Conservation (phyloP, 768 basidiomycete genomes). For the Boletus sp. region DNA sequence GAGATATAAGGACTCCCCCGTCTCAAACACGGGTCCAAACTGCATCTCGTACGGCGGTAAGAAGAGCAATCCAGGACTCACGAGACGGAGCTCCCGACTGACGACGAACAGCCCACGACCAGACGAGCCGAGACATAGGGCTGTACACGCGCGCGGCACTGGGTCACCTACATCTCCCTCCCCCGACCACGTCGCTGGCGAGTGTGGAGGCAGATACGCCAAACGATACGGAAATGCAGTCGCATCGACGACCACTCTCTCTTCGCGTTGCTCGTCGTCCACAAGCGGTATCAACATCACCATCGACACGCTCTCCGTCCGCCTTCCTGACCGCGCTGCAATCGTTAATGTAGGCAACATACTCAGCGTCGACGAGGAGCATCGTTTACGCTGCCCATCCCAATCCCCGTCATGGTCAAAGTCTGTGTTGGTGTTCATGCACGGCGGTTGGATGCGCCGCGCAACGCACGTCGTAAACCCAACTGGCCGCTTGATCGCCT, state of each 20-base stretch:
- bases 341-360: constrained; percentile 24
- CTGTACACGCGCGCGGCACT: constrained; percentile 8
- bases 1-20: constrained; percentile 17
- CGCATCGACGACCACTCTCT: neutral
- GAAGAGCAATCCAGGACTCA: constrained; percentile 24
- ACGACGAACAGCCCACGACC: constrained; percentile 30
- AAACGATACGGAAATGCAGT: constrained; percentile 23
- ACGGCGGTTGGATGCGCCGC: neutral
- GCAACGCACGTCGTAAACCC: constrained; percentile 29
- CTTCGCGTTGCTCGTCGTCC: neutral
- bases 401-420: neutral
- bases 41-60: constrained; percentile 32
- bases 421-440: neutral
- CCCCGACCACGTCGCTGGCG: neutral
- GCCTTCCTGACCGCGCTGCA: constrained; percentile 18
- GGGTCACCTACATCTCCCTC: neutral
- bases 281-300: constrained; percentile 26
- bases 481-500: constrained; percentile 21
- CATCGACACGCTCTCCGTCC: constrained; percentile 15
- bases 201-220: constrained; percentile 10
- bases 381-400: neutral
- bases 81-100: constrained; percentile 23
- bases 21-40: constrained; percentile 27
- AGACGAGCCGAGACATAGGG: constrained; percentile 24
- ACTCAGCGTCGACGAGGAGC: neutral